These are phyloP conservation scores for Fagus crenata DNA, from an alignment of 306 rosid species.

Conservation along the genomic window DNA sequence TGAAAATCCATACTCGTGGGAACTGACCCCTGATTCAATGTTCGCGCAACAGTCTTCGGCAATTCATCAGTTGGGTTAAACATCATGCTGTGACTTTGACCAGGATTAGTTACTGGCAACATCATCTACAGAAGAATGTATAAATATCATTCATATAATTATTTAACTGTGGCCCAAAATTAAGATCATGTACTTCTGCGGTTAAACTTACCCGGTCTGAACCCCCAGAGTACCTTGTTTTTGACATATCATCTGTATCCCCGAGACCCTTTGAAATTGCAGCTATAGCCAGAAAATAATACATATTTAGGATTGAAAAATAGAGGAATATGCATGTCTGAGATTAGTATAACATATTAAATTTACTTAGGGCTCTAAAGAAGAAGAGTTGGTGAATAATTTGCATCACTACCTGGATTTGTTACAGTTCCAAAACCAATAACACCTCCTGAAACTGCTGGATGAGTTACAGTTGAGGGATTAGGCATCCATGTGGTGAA, in stretches of 20 bases:
- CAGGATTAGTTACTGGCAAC: neutral
- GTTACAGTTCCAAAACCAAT: slow-evolving; percentile 8
- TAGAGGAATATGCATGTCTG: neutral
- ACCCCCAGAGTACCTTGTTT: slow-evolving; percentile 9
- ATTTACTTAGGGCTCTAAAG: neutral
- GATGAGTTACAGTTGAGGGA: slow-evolving; percentile 6
- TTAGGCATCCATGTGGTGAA: slow-evolving; percentile 21
- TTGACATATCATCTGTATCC: slow-evolving; percentile 21
- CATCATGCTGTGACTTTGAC: slow-evolving; percentile 1
- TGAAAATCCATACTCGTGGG: slow-evolving; percentile 36
- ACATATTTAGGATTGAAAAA: neutral
- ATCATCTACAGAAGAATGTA: slow-evolving; percentile 5
- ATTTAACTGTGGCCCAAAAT: neutral
- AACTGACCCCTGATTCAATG: slow-evolving; percentile 18
- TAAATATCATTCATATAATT: neutral
- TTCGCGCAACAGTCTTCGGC: slow-evolving; percentile 26
- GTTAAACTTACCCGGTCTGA: slow-evolving; percentile 22
- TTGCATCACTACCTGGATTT: slow-evolving; percentile 15
- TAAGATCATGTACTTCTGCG: neutral
- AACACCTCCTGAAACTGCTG: slow-evolving; percentile 11
- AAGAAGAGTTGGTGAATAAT: neutral
- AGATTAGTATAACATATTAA: neutral
- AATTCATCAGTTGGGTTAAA: slow-evolving; percentile 16
- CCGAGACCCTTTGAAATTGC: slow-evolving; percentile 12
- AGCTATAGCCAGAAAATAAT: slow-evolving; percentile 7